phyloP scores from a whole-genome alignment of 2,329 filamentous ascomycete genomes.

The Septoria linicola region DNA sequence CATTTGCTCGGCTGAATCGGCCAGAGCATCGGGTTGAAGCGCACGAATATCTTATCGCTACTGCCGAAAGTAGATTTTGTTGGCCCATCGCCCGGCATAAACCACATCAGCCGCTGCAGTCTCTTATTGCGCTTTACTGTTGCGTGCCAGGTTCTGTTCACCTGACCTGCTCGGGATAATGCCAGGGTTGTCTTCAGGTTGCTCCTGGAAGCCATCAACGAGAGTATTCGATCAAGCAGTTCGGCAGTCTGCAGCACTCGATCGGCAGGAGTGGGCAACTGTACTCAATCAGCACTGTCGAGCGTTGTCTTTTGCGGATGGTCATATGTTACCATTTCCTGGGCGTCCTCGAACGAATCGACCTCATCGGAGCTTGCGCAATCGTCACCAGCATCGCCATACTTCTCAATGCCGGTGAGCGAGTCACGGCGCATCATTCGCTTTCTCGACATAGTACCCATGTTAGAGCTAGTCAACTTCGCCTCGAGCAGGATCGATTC shows the following conservation, averaged over 20 bases:
- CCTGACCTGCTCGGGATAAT: background rate
- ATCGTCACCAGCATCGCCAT: background rate
- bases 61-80: background rate
- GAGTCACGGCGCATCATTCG: conserved; percentile 3
- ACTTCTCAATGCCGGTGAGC: background rate
- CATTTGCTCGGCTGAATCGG: background rate
- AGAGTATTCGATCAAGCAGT: background rate
- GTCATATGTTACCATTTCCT: background rate
- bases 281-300: background rate
- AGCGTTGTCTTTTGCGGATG: background rate
- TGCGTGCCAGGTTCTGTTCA: conserved; percentile 2
- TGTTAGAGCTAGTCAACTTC: no score
- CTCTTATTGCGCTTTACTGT: background rate
- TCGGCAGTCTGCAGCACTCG: background rate
- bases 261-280: background rate
- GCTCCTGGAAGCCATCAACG: background rate
- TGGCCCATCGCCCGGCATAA: background rate
- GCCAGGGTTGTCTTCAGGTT: background rate
- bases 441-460: no score
- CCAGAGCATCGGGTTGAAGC: conserved; percentile 7
- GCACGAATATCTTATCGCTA: background rate
- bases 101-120: conserved; percentile 1
- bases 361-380: background rate
- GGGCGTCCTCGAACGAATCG: background rate
- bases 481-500: no score